Base-by-base conservation (phyloP, 2,329 filamentous ascomycete species). In the Microdochium paspali region DNA sequence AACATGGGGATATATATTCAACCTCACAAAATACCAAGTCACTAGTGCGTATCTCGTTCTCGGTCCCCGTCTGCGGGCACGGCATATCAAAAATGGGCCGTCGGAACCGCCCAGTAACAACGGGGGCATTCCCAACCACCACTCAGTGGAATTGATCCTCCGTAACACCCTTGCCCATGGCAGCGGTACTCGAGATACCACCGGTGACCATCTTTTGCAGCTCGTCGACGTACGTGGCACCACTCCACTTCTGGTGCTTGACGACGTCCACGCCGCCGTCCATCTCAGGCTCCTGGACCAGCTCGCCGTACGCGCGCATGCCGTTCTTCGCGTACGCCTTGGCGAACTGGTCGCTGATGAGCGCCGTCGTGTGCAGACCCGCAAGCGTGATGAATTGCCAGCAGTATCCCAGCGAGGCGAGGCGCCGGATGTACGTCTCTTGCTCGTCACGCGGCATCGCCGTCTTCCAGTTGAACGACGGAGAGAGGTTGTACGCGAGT, bases 311-410 rank as follows among this genome's bases (percentile, higher is more conserved):
- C 13, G 91, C 93, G 49, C 90, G 83, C 91, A 98, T 98, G 49
- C 91, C 91, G 50, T 85, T 73, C 65, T 80, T 73, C 49, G 85
- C 77, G 66, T 87, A 98, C 44, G 88, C 87, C 63, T 82, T 80
- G 50, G 89, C 83, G 70, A 98, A 98, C 53, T 84, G 82, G 70
- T 97, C 82, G 60, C 84, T 85, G 71, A 95, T 94, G 46, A 98
- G 80, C 31, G 91, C 93, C 3, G 89, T 96, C 52, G 89, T 95
- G 76, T 98, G 93, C 63, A 98, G 78, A 56, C 93, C 93, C 4
- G 91, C 93, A 44, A 98, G 81, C n/a, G 93, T 98, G 74, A 98
- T 98, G 77, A 98, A 98, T 70, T 98, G 93, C 93, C 93, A 98
- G 80, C 89, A 95, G 80, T 98, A 98, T 53, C 93, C 93, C 44